These are phyloP conservation scores for Reticulascus tulasneorum DNA, from an alignment of 2,329 filamentous ascomycete species.

Conservation along the genomic window DNA sequence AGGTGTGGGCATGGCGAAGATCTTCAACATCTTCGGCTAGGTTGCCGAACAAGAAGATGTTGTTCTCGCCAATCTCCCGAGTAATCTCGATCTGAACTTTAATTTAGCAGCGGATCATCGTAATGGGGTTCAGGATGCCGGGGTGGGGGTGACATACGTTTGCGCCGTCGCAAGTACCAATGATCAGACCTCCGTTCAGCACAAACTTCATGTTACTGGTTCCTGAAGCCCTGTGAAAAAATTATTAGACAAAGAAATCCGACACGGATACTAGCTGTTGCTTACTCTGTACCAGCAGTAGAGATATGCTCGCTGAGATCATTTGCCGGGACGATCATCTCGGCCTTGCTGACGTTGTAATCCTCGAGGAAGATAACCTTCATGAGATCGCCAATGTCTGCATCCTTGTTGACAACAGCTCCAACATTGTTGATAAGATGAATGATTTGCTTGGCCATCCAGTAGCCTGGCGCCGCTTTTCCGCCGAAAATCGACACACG, in stretches of 20 bases:
- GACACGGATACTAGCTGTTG: slow-evolving; percentile 12
- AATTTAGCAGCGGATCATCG: slow-evolving; percentile 8
- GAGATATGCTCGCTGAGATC: slow-evolving; percentile 99
- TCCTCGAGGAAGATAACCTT: slow-evolving; percentile 98
- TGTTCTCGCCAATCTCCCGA: slow-evolving; percentile 90
- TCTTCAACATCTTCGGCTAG: slow-evolving; percentile 96
- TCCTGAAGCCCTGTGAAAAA: slow-evolving; percentile 55
- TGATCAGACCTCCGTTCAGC: slow-evolving; percentile 92
- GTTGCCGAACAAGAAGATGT: slow-evolving; percentile 98
- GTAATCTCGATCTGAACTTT: slow-evolving; percentile 81
- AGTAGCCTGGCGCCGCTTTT: slow-evolving; percentile 96
- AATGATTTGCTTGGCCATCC: slow-evolving; percentile 99
- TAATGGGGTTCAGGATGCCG: no score
- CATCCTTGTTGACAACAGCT: slow-evolving; percentile 84
- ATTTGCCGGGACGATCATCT: slow-evolving; percentile 90
- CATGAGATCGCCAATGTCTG: slow-evolving; percentile 85
- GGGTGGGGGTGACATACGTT: slow-evolving; percentile 69
- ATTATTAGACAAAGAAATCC: slow-evolving; percentile 9
- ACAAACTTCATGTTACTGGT: slow-evolving; percentile 99
- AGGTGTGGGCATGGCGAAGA: slow-evolving; percentile 84
- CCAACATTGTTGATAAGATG: slow-evolving; percentile 93
- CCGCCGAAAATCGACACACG: slow-evolving; percentile 96
- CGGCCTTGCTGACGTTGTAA: slow-evolving; percentile 99
- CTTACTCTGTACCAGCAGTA: slow-evolving; percentile 86
- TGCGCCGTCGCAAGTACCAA: slow-evolving; percentile 95